Percentiles rank a stretch among this genome's conserved stretches.
Evolutionary conservation across 1,284 basidiomycete genomes (phyloP).

Genomic region (Rhodotorula sp.): DNA sequence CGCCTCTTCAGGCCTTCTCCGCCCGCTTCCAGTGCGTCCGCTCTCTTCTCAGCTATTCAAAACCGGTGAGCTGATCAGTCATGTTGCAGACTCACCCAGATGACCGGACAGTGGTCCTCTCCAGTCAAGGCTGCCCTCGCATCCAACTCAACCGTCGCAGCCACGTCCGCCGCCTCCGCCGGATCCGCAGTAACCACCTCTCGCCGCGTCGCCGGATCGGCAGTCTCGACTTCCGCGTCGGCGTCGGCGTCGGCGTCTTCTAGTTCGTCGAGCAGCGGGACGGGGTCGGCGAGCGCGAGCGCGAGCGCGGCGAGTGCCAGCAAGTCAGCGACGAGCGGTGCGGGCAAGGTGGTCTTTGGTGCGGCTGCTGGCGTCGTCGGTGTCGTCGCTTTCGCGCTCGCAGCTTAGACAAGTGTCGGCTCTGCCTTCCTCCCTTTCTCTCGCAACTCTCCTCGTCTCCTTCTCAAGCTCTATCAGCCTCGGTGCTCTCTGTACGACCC

Average conservation of each 20-base stretch:
- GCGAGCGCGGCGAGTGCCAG: neutral
- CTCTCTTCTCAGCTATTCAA: too few species aligned
- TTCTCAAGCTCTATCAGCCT: too few species aligned
- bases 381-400: neutral
- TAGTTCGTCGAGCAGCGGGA: neutral
- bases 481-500: too few species aligned
- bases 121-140: conserved; percentile 1
- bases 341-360: neutral
- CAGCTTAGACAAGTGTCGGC: neutral
- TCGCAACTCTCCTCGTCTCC: neutral
- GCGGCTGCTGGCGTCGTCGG: neutral
- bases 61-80: too few species aligned
- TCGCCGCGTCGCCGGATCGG: neutral
- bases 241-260: neutral
- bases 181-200: neutral
- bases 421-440: neutral
- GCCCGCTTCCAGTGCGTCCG: conserved; percentile 59
- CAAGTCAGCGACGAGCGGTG: neutral
- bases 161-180: neutral
- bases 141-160: neutral
- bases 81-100: neutral
- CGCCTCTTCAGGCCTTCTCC: conserved; percentile 71
- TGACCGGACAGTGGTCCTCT: neutral
- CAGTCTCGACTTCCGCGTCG: neutral
- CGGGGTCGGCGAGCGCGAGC: neutral